Evolutionary conservation across 805 yeast genomes (phyloP), one percentile per base, ranked within the genome.

Genomic region (Candida lessepsii): DNA sequence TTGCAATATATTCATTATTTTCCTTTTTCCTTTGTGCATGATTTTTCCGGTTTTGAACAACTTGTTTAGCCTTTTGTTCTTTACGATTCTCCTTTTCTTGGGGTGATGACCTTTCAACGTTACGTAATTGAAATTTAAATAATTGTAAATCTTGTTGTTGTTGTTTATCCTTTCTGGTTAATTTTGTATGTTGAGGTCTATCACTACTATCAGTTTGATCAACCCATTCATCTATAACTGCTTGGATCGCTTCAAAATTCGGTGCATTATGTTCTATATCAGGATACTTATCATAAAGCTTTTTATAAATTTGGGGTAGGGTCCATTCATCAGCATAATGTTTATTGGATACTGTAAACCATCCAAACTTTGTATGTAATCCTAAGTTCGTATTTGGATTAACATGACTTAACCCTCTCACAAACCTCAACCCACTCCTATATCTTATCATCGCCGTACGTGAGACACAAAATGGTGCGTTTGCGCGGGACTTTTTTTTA

Each of bases 261-360:
- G 27, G 19, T 1, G 48, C 37, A 2, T 29, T 36, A 1, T 30
- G 23, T 7, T 38, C 40, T 7, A 41, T 41, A 24, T 51, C 50
- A 1, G 53, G 53, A 19, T 39, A 51, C 30, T 20, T 37, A 16
- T 47, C 43, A 23, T 37, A 25, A 4, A 52, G 40, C 4, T 27
- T 31, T 15, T 41, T 29, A 24, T 47, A 25, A 2, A 54, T 40
- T 7, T 27, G 36, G 5, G 43, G 46, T 11, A 41, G 13, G 1
- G 57, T 56, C 57, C 58, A 54, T 15, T 50, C 41, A 10, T 35
- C 41, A 8, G 51, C 52, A 39, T 51, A 50, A 15, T 29, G 45
- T 8, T 45, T 43, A 27, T 44, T 47, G 3, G 52, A 48, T 3
- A 56, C 39, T 2, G 42, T 25, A 34, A 46, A 48, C 60, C 60